Evolutionary conservation across 768 basidiomycete species (phyloP).

Genomic region (Sarcomyxa edulis): DNA sequence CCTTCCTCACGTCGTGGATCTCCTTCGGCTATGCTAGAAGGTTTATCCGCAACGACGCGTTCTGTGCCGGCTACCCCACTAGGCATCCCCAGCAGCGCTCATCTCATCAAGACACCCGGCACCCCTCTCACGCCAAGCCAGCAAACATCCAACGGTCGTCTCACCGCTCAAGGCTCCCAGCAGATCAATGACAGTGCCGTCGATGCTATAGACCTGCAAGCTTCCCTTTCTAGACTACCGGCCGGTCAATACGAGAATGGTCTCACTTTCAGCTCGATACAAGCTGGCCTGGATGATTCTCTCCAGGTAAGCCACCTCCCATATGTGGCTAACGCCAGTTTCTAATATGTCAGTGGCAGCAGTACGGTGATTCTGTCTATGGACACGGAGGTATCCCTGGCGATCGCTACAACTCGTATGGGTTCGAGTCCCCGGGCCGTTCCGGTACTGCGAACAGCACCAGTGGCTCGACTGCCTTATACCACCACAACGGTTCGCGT

Average conservation of each 20-base stretch:
- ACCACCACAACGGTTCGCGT: slow-evolving; percentile 73
- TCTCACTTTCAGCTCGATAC: slow-evolving; percentile 50
- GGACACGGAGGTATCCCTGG: slow-evolving; percentile 45
- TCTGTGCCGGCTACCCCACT: slow-evolving; percentile 84
- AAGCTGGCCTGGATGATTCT: slow-evolving; percentile 45
- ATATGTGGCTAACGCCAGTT: slow-evolving; percentile 1
- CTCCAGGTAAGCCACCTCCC: slow-evolving; percentile 41
- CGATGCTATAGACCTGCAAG: slow-evolving; percentile 54
- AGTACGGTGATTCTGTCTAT: slow-evolving; percentile 59
- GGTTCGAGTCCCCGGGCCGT: slow-evolving; percentile 45
- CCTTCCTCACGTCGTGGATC: slow-evolving; percentile 71
- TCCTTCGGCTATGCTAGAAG: slow-evolving; percentile 61
- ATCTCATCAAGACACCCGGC: slow-evolving; percentile 62
- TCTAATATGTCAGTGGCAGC: slow-evolving; percentile 17
- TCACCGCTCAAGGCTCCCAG: slow-evolving; percentile 42
- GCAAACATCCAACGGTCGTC: slow-evolving; percentile 58
- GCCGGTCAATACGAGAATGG: slow-evolving; percentile 53
- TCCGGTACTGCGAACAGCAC: slow-evolving; percentile 28
- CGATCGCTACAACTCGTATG: slow-evolving; percentile 52
- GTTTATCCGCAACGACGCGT: slow-evolving; percentile 55
- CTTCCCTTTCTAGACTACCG: slow-evolving; percentile 66
- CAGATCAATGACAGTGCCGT: slow-evolving; percentile 46
- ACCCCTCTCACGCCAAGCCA: slow-evolving; percentile 61
- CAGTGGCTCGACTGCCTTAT: slow-evolving; percentile 69
- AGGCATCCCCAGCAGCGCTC: slow-evolving; percentile 44